These are phyloP conservation scores for Phytophthora colocasiae DNA, from an alignment of 352 stramenopile genomes.

Conservation along the genomic window DNA sequence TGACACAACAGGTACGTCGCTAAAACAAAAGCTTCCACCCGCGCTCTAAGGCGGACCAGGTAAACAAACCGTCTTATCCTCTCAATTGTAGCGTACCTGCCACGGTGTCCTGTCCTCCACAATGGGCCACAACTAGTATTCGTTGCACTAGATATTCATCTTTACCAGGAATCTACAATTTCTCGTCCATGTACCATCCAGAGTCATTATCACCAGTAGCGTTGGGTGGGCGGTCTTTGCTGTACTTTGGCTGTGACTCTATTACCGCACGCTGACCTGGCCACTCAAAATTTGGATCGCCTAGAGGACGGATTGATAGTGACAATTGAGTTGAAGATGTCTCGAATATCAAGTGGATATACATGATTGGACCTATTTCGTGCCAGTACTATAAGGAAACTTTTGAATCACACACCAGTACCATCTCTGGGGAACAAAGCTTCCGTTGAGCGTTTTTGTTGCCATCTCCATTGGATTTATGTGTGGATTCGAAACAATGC, in stretches of 20 bases:
- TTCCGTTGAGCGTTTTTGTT: too few species aligned
- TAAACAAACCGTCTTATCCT: background rate
- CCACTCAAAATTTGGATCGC: slow-evolving; percentile 15
- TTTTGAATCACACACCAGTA: too few species aligned
- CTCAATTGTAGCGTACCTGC: background rate
- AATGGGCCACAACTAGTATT: slow-evolving; percentile 9
- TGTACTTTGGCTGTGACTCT: background rate
- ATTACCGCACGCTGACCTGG: background rate
- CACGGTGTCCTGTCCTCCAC: slow-evolving; percentile 13
- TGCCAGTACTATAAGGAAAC: too few species aligned
- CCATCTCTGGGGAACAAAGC: too few species aligned
- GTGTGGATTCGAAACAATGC: too few species aligned
- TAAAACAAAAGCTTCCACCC: slow-evolving; percentile 6
- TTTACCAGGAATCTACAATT: slow-evolving; percentile 9
- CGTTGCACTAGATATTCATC: slow-evolving; percentile 3
- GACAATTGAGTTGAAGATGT: background rate
- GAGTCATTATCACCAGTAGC: background rate
- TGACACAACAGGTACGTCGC: slow-evolving; percentile 9
- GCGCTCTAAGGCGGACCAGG: slow-evolving; percentile 4
- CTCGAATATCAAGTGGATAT: too few species aligned
- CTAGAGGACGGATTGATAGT: background rate
- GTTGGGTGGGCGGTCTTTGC: background rate
- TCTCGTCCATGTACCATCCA: slow-evolving; percentile 6
- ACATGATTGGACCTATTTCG: too few species aligned
- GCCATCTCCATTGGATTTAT: too few species aligned